Evolutionary conservation across 208 protist genomes (phyloP), one percentile per base, ranked within the genome.

Genomic region (Endotrypanum monterogeii): DNA sequence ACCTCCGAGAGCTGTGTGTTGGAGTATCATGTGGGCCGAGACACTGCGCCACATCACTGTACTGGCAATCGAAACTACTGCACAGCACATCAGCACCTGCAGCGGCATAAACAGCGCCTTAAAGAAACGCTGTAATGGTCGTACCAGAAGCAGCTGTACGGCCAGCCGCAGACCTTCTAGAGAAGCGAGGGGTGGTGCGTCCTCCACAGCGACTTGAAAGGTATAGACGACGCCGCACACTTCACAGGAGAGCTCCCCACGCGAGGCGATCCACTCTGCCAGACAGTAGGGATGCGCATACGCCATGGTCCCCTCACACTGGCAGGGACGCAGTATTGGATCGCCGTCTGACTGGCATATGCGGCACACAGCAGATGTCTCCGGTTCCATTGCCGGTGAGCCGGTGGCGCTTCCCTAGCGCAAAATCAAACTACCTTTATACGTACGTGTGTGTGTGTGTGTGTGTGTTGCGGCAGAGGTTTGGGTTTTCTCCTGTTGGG

Each of bases 271-370:
- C 78, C 78, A 82, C 55, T 82, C 72, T 3, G 78, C 78, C 44
- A 82, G 60, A 44, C 78, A 82, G 60, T 74, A 77, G 9, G 78
- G 78, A 44, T 82, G 78, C 20, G 67, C 78, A 32, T 67, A 71
- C 28, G 72, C 72, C 72, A 82, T 82, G 51, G 58, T 78, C 28
- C 78, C 78, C 54, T 74, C 78, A 39, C 78, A 82, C 57, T 51
- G 58, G 52, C 78, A 82, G n/a, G 78, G 78, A 0, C 62, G 71
- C 37, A 82, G 69, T 18, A 82, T 23, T 9, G 76, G 76, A 16
- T 30, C 55, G 4, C 41, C 63, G 28, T 61, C 70, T 35, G 54
- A 37, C 41, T 75, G 76, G 51, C 76, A 80, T 60, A 80, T 80
- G 20, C 76, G 68, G 30, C 76, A 80, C 37, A 51, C 60, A 32